Base-by-base conservation (phyloP, 2,329 filamentous ascomycete genomes). In the Talaromyces marneffei region DNA sequence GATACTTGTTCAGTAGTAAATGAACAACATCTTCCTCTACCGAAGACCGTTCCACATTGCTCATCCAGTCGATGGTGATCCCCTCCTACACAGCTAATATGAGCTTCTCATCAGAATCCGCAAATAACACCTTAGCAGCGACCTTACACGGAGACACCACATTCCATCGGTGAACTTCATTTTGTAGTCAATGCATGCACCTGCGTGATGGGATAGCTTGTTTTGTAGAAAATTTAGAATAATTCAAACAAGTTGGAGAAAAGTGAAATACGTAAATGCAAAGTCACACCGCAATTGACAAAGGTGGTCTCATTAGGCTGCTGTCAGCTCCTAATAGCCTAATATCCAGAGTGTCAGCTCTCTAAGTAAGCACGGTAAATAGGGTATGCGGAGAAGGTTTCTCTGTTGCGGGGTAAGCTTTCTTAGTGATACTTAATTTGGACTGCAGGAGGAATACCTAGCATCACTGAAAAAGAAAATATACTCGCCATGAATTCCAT, bases 111-210 rank as follows among this genome's bases (percentile, higher is more conserved):
- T 46, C n/a, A 6, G 9, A 7, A 33, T 52, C n/a, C 16, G 14
- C 25, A 14, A 37, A 10, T 29, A 23, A 29, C 6, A 23, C 9
- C 3, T 9, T 31, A 2, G 8, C 4, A 61, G 23, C 7, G 20
- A 55, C 60, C 65, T 54, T 64, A 75, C 71, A 62, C 66, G 66
- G 31, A 73, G 66, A 61, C 69, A 68, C 73, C 74, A 77, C 75
- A 77, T 77, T 59, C 75, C 74, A 33, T 74, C 71, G 9, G 74
- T 76, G 66, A 77, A 77, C 70, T 74, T 77, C 75, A 77, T 77
- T 18, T 65, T 74, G 35, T 37, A n/a, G 20, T 40, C 12, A 55
- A n/a, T 37, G 16, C 39, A n/a, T 55, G 18, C 10, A 9, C 5
- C 20, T 4, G 6, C 27, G 20, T 33, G 27, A 33, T n/a, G n/a